Percentiles rank a stretch among this genome's conserved stretches.
Conservation (phyloP, 768 basidiomycete species). For the Trametes cubensis region DNA sequence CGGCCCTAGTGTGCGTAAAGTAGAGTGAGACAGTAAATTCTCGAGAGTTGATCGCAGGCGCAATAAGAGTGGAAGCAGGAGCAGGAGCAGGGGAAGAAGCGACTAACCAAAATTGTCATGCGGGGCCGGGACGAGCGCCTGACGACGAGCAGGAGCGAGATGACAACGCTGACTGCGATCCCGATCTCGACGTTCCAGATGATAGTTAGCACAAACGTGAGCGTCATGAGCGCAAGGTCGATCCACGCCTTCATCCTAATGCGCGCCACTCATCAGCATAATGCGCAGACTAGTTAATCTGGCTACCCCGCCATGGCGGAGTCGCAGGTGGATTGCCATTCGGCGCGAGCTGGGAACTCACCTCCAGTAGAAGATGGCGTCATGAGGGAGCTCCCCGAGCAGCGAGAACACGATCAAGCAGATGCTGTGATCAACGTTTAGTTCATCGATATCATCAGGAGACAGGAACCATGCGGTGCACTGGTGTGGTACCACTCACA, state of each 20-base stretch:
- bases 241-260: conserved; percentile 88
- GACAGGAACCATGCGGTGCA: no score
- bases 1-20: conserved; percentile 57
- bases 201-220: conserved; percentile 87
- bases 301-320: not conserved
- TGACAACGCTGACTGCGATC: conserved; percentile 83
- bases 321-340: no score
- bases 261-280: not conserved
- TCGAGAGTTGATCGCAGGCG: no score
- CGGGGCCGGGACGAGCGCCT: conserved; percentile 85
- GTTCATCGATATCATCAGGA: not conserved
- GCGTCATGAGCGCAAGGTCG: conserved; percentile 81
- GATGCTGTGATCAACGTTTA: conserved; percentile 53
- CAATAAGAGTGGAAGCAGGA: not conserved
- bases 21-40: not conserved
- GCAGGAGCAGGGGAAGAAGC: conserved; percentile 29
- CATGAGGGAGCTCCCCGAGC: conserved; percentile 84
- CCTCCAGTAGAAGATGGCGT: conserved; percentile 84
- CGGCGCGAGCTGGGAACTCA: conserved; percentile 47
- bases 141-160: conserved; percentile 88
- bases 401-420: conserved; percentile 84
- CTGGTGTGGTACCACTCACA: conserved; percentile 52
- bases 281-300: not conserved
- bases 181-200: conserved; percentile 93
- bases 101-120: conserved; percentile 81